These are phyloP conservation scores for Mrakia gelida DNA, from an alignment of 768 basidiomycete species.

Conservation along the genomic window DNA sequence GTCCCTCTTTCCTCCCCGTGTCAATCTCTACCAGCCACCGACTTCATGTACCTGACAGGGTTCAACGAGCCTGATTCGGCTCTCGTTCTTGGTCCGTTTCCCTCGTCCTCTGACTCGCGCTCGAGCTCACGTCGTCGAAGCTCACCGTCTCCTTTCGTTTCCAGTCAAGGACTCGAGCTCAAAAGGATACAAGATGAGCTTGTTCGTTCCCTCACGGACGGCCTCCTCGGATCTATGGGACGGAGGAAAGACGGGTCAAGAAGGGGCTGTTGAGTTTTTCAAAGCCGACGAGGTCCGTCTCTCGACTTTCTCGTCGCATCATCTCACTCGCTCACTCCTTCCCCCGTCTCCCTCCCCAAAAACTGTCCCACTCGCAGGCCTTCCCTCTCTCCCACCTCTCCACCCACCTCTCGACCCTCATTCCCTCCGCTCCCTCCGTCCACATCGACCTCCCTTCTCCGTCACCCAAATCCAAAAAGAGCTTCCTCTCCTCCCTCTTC, in stretches of 20 bases:
- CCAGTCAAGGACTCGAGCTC: conserved; percentile 46
- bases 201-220: conserved; percentile 76
- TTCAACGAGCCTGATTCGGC: conserved; percentile 91
- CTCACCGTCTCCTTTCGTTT: not conserved
- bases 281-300: conserved; percentile 66
- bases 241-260: conserved; percentile 69
- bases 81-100: conserved; percentile 64
- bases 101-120: not conserved
- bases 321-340: conserved; percentile 38
- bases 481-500: conserved; percentile 37
- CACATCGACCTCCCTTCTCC: conserved; percentile 50
- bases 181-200: conserved; percentile 76
- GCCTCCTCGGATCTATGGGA: conserved; percentile 83
- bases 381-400: conserved; percentile 19
- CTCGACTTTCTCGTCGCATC: conserved; percentile 49
- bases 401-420: conserved; percentile 2
- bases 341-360: too few relatives aligned
- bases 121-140: not conserved
- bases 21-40: conserved; percentile 38
- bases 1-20: not conserved
- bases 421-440: conserved; percentile 35
- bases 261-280: conserved; percentile 64
- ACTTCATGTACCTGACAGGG: conserved; percentile 76
- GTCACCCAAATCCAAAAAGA: conserved; percentile 24
- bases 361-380: not conserved